phyloP scores from a whole-genome alignment of 2,329 filamentous ascomycete species.

The Penicillium verrucosum region DNA sequence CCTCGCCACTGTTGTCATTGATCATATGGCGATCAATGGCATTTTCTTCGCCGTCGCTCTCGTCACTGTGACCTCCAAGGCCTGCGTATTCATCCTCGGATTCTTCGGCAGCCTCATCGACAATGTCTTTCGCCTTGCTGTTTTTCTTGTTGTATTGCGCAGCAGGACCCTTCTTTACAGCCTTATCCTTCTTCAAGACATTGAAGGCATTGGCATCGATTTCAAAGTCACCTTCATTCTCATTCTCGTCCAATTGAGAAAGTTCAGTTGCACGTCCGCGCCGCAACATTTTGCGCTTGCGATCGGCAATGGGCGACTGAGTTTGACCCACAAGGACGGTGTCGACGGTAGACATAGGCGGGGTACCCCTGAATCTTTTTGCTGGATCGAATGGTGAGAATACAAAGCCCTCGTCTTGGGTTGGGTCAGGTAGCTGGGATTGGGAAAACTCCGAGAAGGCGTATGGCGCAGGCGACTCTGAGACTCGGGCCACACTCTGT shows the following conservation, averaged over 20 bases:
- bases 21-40: conserved; percentile 84
- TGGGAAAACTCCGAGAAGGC: conserved; percentile 64
- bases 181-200: conserved; percentile 68
- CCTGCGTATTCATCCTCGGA: conserved; percentile 98
- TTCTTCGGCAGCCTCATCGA: conserved; percentile 92
- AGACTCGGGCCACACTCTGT: conserved; percentile 33
- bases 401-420: conserved; percentile 76
- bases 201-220: conserved; percentile 59
- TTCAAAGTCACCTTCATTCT: conserved; percentile 36
- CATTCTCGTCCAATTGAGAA: conserved; percentile 47
- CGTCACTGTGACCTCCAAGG: conserved; percentile 82
- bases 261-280: conserved; percentile 45
- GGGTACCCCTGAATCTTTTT: conserved; percentile 60
- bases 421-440: conserved; percentile 69
- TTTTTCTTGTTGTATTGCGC: conserved; percentile 73
- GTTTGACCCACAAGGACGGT: conserved; percentile 58
- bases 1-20: conserved; percentile 73
- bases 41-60: conserved; percentile 73
- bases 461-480: conserved; percentile 36
- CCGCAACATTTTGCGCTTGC: conserved; percentile 56
- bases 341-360: conserved; percentile 64
- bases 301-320: conserved; percentile 64
- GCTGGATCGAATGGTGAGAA: conserved; percentile 68
- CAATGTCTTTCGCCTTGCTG: conserved; percentile 79
- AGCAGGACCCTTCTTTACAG: conserved; percentile 54